phyloP scores from a whole-genome alignment of 139 green algal genomes.

The Coelastrella sp. region DNA sequence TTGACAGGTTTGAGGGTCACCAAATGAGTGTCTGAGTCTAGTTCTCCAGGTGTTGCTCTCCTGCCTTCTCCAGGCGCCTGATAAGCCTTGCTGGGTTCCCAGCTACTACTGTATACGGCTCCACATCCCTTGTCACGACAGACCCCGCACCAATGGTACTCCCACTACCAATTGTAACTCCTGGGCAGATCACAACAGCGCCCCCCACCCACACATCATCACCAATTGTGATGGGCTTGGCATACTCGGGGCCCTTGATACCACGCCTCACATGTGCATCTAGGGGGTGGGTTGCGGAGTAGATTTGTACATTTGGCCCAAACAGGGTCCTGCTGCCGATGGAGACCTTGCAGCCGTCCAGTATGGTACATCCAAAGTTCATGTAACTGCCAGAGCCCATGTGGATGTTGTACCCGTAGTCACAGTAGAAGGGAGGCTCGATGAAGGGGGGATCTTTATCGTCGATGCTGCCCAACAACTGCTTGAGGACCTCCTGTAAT shows the following conservation, averaged over 20 bases:
- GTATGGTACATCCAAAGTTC: conserved; percentile 55
- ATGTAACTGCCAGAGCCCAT: conserved; percentile 50
- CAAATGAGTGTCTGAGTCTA: not conserved
- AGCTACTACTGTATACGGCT: conserved; percentile 66
- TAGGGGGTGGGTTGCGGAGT: conserved; percentile 52
- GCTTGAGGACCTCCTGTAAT: conserved; percentile 28
- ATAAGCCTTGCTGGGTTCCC: conserved; percentile 72
- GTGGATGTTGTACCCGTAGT: conserved; percentile 54
- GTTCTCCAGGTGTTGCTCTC: not conserved
- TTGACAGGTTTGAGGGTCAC: not conserved
- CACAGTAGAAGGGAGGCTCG: conserved; percentile 58
- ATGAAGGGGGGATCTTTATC: conserved; percentile 56
- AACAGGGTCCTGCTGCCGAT: conserved; percentile 65
- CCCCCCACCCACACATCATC: conserved; percentile 61
- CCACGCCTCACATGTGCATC: conserved; percentile 41
- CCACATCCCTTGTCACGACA: conserved; percentile 74
- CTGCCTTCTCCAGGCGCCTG: conserved; percentile 30
- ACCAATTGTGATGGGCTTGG: conserved; percentile 58
- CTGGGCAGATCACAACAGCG: conserved; percentile 55
- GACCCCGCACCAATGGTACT: conserved; percentile 65
- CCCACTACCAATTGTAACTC: conserved; percentile 67
- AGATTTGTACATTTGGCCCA: conserved; percentile 61
- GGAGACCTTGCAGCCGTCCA: conserved; percentile 58
- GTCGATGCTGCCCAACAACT: conserved; percentile 54
- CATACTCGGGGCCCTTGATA: conserved; percentile 55